Evolutionary conservation across 2,329 filamentous ascomycete species (phyloP).

Genomic region (Aquanectria penicillioides): DNA sequence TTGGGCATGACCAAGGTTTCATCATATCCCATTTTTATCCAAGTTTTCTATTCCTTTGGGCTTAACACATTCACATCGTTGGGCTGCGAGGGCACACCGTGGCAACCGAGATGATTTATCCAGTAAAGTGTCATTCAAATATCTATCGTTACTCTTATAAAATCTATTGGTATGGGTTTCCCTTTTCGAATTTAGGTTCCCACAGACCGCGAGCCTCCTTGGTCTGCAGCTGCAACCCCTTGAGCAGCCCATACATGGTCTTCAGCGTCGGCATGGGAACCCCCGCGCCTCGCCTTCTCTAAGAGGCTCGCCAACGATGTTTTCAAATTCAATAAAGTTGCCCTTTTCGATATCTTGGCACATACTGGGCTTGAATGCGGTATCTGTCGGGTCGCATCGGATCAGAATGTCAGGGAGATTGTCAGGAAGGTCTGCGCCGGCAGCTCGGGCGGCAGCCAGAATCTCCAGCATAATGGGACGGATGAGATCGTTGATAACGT

Average conservation of each 20-base stretch:
- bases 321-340: conserved; percentile 3
- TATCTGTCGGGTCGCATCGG: neutral
- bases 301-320: conserved; percentile 6
- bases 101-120: too few species aligned
- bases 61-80: too few species aligned
- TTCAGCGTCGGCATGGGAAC: conserved; percentile 2
- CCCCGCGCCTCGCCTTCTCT: neutral
- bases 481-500: neutral
- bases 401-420: neutral
- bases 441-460: neutral
- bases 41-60: too few species aligned
- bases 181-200: neutral
- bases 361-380: conserved; percentile 1
- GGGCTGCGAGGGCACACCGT: too few species aligned
- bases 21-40: too few species aligned
- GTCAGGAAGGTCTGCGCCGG: neutral
- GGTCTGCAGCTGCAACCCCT: neutral
- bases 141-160: too few species aligned
- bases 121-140: too few species aligned
- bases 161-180: neutral
- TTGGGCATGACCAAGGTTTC: too few species aligned
- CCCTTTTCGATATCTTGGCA: conserved; percentile 3
- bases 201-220: neutral
- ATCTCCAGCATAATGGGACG: conserved; percentile 6
- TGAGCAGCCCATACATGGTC: neutral